Conservation (phyloP, 495 filamentous ascomycete genomes). For the Lineolata rhizophorae region DNA sequence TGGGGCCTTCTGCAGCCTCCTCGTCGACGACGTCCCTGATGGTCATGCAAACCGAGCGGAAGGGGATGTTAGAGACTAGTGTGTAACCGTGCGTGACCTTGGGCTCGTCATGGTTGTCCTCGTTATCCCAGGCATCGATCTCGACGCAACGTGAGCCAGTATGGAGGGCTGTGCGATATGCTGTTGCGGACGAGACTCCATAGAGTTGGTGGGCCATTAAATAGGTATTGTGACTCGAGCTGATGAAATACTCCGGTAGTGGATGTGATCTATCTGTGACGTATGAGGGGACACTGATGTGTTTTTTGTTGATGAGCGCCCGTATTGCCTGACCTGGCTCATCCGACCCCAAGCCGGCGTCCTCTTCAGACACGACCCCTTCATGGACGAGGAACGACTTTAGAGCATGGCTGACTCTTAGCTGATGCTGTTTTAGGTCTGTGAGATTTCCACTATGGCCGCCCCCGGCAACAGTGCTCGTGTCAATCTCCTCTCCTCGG, state of each 20-base stretch:
- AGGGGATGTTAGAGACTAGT: conserved; percentile 64
- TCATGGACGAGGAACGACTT: conserved; percentile 22
- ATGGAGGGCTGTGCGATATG: conserved; percentile 51
- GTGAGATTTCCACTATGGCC: conserved; percentile 22
- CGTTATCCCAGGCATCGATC: conserved; percentile 80
- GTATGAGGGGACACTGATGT: conserved; percentile 22
- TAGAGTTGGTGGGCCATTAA: conserved; percentile 81
- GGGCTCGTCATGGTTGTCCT: conserved; percentile 48
- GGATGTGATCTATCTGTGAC: conserved; percentile 29
- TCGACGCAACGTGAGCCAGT: conserved; percentile 84
- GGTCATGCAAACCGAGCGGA: conserved; percentile 64
- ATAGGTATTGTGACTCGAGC: conserved; percentile 88
- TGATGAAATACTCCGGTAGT: conserved; percentile 74
- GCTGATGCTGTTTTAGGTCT: conserved; percentile 18
- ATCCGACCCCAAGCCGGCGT: conserved; percentile 16
- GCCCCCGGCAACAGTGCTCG: conserved; percentile 23
- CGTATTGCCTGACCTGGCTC: conserved; percentile 13
- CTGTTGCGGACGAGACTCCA: conserved; percentile 55
- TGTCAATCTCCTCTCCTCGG: conserved; percentile 24
- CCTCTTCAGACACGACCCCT: conserved; percentile 15
- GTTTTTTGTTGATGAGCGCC: conserved; percentile 21
- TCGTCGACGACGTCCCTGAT: conserved; percentile 39
- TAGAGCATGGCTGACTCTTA: conserved; percentile 26
- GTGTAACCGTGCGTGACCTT: conserved; percentile 77
- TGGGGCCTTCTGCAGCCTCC: conserved; percentile 16